Evolutionary conservation across 805 yeast genomes (phyloP).

Genomic region (Ogataea dorogensis): DNA sequence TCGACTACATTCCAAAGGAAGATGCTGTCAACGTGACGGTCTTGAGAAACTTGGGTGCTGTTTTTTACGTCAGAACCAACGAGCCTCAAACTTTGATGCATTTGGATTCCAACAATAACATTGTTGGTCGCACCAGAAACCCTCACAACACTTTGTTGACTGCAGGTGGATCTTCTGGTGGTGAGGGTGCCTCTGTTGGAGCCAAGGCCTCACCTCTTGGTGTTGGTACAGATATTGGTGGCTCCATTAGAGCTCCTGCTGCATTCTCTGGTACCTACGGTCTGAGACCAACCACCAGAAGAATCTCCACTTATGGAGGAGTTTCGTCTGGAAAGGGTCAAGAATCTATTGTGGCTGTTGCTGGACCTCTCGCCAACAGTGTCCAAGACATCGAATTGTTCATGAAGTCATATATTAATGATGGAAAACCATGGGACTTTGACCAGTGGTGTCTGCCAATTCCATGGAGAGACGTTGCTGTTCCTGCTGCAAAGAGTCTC

Average conservation of each 20-base stretch:
- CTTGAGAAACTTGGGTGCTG: conserved; percentile 54
- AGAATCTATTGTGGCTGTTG: conserved; percentile 62
- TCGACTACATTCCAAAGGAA: conserved; percentile 45
- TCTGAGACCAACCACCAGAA: conserved; percentile 58
- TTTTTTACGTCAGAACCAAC: conserved; percentile 62
- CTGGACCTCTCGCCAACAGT: conserved; percentile 66
- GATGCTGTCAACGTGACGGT: conserved; percentile 49
- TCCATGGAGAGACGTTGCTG: conserved; percentile 50
- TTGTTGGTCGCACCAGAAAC: conserved; percentile 58
- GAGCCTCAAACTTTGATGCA: conserved; percentile 74
- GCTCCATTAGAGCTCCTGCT: conserved; percentile 66
- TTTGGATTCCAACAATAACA: conserved; percentile 58
- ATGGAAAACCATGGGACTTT: conserved; percentile 62
- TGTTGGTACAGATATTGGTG: conserved; percentile 71
- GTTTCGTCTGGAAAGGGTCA: conserved; percentile 60
- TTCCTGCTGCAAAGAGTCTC: conserved; percentile 40
- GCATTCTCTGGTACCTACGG: conserved; percentile 63
- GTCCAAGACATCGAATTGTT: conserved; percentile 66
- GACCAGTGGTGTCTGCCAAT: conserved; percentile 47
- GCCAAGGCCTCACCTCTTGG: conserved; percentile 62
- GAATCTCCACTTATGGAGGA: conserved; percentile 48
- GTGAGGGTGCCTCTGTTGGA: conserved; percentile 65
- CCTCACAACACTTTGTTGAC: conserved; percentile 56
- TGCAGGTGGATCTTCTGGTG: conserved; percentile 74
- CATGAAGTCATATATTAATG: conserved; percentile 60